Base-by-base conservation (phyloP, 108 stramenopile genomes). In the Discostella stelligeroides region DNA sequence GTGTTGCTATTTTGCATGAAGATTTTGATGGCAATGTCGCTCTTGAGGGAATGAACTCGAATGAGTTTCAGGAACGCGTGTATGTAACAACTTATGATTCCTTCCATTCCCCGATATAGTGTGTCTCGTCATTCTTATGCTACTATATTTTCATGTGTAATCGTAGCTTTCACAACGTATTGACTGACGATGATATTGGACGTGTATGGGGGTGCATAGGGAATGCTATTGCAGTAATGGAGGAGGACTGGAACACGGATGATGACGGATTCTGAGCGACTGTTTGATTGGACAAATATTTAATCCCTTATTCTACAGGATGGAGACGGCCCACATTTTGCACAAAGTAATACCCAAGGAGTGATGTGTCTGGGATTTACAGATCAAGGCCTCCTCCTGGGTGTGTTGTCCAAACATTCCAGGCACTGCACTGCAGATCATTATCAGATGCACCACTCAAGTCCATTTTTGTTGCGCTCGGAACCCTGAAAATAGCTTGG, bases 1-100 rank as follows among this genome's bases (percentile, higher is more conserved):
- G 92, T 72, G 86, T 90, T 24, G 89, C 83, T 1, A 60, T 93
- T 23, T 73, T 88, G 67, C 92, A 93, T 68, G 85, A 90, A 27
- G 92, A 93, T 34, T 93, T 81, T 79, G 79, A 72, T 23, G 92
- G 92, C 1, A 82, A 54, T 46, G 92, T 93, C 4, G 79, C 83
- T 10, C 68, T 93, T 43, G 88, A 88, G 51, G 92, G 92, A 15
- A 93, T 90, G 92, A 74, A 70, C n/a, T 41, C 53, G 25, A 57
- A 34, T 15, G 92, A 93, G 67, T 84, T 93, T 60, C 55, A 30
- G 58, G 79, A 82, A 13, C 63, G 89, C 41, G 81, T 88, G 71
- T 72, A 57, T 43, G 71, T 72, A 39, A 34, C 11, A 34, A 29
- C 1, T n/a, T 25, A 9, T 58, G 25, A 15, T 56, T 13, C 7